These are phyloP conservation scores for Cladosporium phlei DNA, from an alignment of 2,329 filamentous ascomycete genomes.

Conservation along the genomic window DNA sequence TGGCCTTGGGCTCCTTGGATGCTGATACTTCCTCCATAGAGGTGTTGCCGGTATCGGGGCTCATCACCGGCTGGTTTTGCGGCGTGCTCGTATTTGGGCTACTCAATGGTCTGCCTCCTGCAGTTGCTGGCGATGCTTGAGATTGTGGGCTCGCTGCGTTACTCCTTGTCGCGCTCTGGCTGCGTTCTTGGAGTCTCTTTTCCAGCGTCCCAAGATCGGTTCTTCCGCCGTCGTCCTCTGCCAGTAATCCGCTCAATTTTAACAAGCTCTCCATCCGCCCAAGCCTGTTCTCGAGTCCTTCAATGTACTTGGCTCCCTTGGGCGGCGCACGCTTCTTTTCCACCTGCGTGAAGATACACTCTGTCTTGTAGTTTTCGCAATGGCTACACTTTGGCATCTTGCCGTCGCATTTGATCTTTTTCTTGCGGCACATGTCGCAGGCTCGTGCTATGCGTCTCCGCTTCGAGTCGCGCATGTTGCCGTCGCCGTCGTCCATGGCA, in stretches of 20 bases:
- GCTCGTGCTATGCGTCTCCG: slow-evolving; percentile 82
- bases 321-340: slow-evolving; percentile 98
- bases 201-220: slow-evolving; percentile 87
- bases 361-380: slow-evolving; percentile 96
- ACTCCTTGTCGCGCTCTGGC: slow-evolving; percentile 31
- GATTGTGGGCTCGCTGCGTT: slow-evolving; percentile 33
- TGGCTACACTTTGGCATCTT: slow-evolving; percentile 93
- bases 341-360: slow-evolving; percentile 94
- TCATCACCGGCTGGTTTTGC: slow-evolving; percentile 3
- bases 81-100: slow-evolving; percentile 10
- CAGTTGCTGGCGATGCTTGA: slow-evolving; percentile 12
- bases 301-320: slow-evolving; percentile 97
- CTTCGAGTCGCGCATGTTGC: slow-evolving; percentile 63
- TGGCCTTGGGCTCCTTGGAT: slow-evolving; percentile 43
- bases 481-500: slow-evolving; percentile 20
- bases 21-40: slow-evolving; percentile 1
- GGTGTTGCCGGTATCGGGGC: background rate
- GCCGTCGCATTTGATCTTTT: slow-evolving; percentile 96
- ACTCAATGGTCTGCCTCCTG: background rate
- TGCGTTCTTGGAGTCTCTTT: slow-evolving; percentile 58
- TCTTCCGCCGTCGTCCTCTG: slow-evolving; percentile 72
- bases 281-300: slow-evolving; percentile 88
- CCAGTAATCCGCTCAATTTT: slow-evolving; percentile 77
- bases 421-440: slow-evolving; percentile 93
- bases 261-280: slow-evolving; percentile 94